A percentile compares a stretch with the other conserved stretches of the same genome.
phyloP scores from a whole-genome alignment of 441 rosid species.

The Bruguiera hainesii region DNA sequence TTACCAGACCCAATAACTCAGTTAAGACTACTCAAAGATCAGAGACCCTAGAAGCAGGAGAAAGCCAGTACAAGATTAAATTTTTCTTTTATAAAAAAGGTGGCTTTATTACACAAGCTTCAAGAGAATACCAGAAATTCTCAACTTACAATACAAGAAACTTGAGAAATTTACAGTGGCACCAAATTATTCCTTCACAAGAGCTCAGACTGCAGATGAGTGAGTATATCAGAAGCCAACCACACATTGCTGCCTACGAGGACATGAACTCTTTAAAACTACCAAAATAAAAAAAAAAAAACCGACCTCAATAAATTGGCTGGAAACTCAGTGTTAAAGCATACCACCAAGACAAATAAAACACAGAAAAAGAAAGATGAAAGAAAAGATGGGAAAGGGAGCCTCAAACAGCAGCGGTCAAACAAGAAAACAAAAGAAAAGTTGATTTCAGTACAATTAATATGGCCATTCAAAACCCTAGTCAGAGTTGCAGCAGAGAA shows the following conservation, averaged over 20 bases:
- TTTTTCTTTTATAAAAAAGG: slow-evolving; percentile 14
- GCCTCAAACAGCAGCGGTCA: slow-evolving; percentile 46
- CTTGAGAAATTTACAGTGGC: slow-evolving; percentile 11
- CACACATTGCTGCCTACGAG: slow-evolving; percentile 9
- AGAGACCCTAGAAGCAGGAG: slow-evolving; percentile 15
- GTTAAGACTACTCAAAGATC: slow-evolving; percentile 23
- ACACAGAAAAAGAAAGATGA: slow-evolving; percentile 32
- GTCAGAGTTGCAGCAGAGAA: slow-evolving; percentile 46
- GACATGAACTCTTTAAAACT: slow-evolving; percentile 11
- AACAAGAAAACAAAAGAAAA: slow-evolving; percentile 41
- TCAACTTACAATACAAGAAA: slow-evolving; percentile 24
- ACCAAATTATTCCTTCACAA: slow-evolving; percentile 12
- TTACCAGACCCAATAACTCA: slow-evolving; percentile 10
- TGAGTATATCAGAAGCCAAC: slow-evolving; percentile 3
- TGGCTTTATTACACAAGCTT: slow-evolving; percentile 20
- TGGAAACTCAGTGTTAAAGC: background rate
- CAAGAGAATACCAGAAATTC: slow-evolving; percentile 15
- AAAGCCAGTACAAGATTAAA: slow-evolving; percentile 18
- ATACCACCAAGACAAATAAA: slow-evolving; percentile 17
- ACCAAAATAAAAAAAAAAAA: slow-evolving; percentile 8
- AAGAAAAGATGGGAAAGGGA: slow-evolving; percentile 31
- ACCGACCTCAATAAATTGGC: slow-evolving; percentile 25
- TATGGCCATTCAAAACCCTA: slow-evolving; percentile 57
- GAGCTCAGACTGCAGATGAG: slow-evolving; percentile 20
- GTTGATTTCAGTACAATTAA: slow-evolving; percentile 68